A percentile compares a stretch with the other conserved stretches of the same genome.
phyloP scores from a whole-genome alignment of 2,329 filamentous ascomycete genomes.

The Ilyonectria mors-panacis region DNA sequence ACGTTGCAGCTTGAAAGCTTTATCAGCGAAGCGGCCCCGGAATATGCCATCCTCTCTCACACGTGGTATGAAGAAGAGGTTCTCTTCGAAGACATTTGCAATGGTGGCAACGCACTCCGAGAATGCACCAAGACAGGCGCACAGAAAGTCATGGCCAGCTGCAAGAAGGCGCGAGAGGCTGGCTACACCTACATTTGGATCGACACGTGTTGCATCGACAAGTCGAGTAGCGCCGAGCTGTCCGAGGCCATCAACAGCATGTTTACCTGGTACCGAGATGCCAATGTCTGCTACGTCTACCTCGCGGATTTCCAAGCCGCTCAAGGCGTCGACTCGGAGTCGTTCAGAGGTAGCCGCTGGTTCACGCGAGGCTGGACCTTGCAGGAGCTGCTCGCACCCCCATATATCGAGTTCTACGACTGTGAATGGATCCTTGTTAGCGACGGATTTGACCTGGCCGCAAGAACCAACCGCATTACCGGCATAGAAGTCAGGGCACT shows the following conservation, averaged over 20 bases:
- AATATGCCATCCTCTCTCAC: slow-evolving; percentile 7
- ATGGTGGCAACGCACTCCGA: neutral
- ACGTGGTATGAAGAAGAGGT: neutral
- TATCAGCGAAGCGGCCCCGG: neutral
- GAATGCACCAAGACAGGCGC: neutral
- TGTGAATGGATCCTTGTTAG: neutral
- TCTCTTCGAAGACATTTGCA: neutral
- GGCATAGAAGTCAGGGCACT: neutral
- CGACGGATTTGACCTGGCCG: neutral
- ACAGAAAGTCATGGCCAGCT: neutral
- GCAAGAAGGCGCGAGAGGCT: neutral
- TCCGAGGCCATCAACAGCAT: slow-evolving; percentile 13
- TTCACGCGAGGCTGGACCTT: neutral
- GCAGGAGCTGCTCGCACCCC: neutral
- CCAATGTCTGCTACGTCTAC: slow-evolving; percentile 2
- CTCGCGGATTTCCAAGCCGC: neutral
- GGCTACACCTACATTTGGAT: neutral
- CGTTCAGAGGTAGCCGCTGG: neutral
- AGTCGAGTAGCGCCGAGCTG: slow-evolving; percentile 4
- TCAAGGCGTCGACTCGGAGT: neutral
- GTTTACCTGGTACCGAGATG: slow-evolving; percentile 5
- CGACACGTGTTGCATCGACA: slow-evolving; percentile 13
- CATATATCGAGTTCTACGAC: neutral
- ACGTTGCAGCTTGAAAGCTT: neutral
- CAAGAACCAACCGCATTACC: neutral